A percentile compares a stretch with the other conserved stretches of the same genome.
phyloP scores from a whole-genome alignment of 1,284 basidiomycete species.

The Tilletia indica region DNA sequence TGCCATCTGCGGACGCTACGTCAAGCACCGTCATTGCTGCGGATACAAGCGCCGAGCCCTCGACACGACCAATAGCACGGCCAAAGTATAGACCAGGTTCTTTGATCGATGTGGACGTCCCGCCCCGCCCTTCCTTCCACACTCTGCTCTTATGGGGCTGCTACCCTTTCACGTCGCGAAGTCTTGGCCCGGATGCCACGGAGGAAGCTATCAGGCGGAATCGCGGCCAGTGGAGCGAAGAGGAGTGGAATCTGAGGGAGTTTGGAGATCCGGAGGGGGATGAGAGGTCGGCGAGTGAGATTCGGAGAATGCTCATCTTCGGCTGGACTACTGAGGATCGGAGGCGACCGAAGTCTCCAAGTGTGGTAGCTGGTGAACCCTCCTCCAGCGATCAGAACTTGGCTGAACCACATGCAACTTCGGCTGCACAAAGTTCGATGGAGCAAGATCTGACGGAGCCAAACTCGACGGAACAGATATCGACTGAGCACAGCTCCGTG shows the following conservation, averaged over 20 bases:
- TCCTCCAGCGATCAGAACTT: neutral
- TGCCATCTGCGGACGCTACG: no score
- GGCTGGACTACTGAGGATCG: neutral
- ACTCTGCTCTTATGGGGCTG: constrained; percentile 9
- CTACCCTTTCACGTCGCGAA: constrained; percentile 1
- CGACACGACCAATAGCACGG: neutral
- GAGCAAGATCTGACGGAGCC: no score
- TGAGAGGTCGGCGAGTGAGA: neutral
- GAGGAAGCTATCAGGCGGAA: constrained; percentile 3
- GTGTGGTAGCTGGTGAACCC: neutral
- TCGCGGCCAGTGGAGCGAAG: constrained; percentile 9
- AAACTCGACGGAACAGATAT: no score
- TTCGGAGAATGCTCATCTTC: neutral
- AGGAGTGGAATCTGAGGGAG: constrained; percentile 10
- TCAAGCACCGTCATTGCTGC: no score
- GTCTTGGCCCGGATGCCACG: constrained; percentile 1
- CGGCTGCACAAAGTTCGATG: no score
- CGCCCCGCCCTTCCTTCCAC: constrained; percentile 4
- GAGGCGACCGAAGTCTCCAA: neutral
- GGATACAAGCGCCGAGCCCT: neutral
- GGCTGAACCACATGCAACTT: neutral
- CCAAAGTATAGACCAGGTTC: neutral
- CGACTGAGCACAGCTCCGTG: no score
- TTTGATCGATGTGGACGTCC: neutral
- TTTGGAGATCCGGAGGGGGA: neutral